phyloP scores from a whole-genome alignment of 441 rosid genomes.

The Pelargonium citronellum region DNA sequence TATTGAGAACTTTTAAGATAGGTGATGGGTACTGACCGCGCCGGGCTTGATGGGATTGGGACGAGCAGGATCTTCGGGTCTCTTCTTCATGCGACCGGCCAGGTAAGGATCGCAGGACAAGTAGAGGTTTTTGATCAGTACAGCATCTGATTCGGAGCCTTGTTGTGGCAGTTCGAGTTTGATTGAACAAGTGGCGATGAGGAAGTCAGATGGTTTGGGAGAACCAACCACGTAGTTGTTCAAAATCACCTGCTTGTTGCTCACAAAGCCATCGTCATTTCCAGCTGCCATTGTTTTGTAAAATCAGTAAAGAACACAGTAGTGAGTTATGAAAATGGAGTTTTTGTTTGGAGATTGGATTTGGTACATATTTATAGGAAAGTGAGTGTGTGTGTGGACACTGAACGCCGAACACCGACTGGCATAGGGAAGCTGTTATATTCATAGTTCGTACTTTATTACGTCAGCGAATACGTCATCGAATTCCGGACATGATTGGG shows the following conservation, averaged over 20 bases:
- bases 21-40: neutral
- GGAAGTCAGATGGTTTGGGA: conserved; percentile 33
- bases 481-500: too few relatives aligned
- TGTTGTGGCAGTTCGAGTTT: conserved; percentile 19
- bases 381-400: too few relatives aligned
- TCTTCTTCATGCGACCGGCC: conserved; percentile 7
- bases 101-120: conserved; percentile 54
- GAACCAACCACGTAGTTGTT: conserved; percentile 26
- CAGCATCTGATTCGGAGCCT: conserved; percentile 15
- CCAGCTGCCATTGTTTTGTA: conserved; percentile 19
- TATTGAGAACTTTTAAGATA: neutral
- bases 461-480: too few relatives aligned
- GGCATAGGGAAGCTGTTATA: too few relatives aligned
- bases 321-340: too few relatives aligned
- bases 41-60: conserved; percentile 2
- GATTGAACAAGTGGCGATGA: conserved; percentile 17
- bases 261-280: conserved; percentile 16
- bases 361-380: too few relatives aligned
- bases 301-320: too few relatives aligned
- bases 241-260: conserved; percentile 34
- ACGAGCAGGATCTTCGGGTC: neutral
- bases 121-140: conserved; percentile 42
- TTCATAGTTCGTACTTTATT: too few relatives aligned
- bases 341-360: too few relatives aligned
- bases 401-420: too few relatives aligned